These are phyloP conservation scores for Colletotrichum sp. DNA, from an alignment of 2,329 filamentous ascomycete species.

Conservation along the genomic window DNA sequence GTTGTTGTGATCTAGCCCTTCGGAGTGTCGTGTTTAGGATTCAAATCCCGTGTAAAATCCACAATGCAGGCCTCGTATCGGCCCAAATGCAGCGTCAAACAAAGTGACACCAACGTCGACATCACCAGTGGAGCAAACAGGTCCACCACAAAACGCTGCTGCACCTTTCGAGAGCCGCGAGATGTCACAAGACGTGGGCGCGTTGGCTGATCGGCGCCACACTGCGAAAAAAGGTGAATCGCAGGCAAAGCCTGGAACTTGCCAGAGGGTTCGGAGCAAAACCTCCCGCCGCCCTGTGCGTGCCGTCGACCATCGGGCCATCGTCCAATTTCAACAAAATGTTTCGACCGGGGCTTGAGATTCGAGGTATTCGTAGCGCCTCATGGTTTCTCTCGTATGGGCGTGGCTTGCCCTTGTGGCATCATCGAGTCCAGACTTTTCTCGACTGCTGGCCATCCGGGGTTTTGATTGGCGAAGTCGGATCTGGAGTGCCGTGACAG, in stretches of 20 bases:
- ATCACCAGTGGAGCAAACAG: neutral
- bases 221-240: neutral
- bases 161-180: neutral
- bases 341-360: neutral
- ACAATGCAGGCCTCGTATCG: neutral
- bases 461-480: constrained; percentile 16
- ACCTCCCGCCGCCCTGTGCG: neutral
- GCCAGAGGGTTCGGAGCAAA: neutral
- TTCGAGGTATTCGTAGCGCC: neutral
- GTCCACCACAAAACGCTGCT: neutral
- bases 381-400: neutral
- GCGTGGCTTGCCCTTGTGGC: constrained; percentile 3
- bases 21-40: neutral
- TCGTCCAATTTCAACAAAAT: neutral
- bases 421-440: neutral
- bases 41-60: neutral
- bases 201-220: neutral
- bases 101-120: neutral
- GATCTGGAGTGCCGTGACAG: constrained; percentile 14
- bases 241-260: neutral
- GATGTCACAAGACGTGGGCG: neutral
- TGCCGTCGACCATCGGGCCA: neutral
- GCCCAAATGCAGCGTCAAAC: neutral
- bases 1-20: neutral
- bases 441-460: neutral